These are phyloP conservation scores for Hura crepitans DNA, from an alignment of 441 rosid species.

Conservation along the genomic window DNA sequence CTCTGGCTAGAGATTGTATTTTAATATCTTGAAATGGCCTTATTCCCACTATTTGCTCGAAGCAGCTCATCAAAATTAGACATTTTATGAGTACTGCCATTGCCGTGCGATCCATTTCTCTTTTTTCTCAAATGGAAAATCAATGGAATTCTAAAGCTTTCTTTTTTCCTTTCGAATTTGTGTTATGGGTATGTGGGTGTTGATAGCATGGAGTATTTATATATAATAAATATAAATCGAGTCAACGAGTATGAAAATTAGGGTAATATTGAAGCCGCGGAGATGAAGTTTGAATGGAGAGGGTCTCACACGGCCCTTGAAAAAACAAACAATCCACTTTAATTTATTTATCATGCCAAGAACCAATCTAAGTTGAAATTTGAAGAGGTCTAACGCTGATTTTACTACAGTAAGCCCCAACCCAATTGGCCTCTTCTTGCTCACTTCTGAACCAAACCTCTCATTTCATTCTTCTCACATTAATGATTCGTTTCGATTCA, in stretches of 20 bases:
- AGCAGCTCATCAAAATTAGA: constrained; percentile 6
- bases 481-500: too few species aligned
- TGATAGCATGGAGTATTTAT: neutral
- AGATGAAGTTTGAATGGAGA: constrained; percentile 27
- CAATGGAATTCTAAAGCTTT: too few species aligned
- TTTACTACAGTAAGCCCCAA: too few species aligned
- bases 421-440: too few species aligned
- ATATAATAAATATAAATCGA: neutral
- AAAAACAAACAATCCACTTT: neutral
- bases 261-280: constrained; percentile 16
- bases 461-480: too few species aligned
- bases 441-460: too few species aligned
- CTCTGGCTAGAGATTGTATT: constrained; percentile 38
- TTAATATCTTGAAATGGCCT: constrained; percentile 30
- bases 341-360: accelerated
- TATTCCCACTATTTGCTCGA: constrained; percentile 19
- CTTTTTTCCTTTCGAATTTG: too few species aligned
- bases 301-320: constrained; percentile 16
- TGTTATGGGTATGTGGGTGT: neutral
- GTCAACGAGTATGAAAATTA: neutral
- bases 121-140: too few species aligned
- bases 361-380: constrained; percentile 12
- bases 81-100: neutral
- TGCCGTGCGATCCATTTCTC: neutral
- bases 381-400: neutral